Percentiles rank a stretch among this genome's conserved stretches.
phyloP scores from a whole-genome alignment of 192 early-diverging fungal species.

The Coemansia sp. region DNA sequence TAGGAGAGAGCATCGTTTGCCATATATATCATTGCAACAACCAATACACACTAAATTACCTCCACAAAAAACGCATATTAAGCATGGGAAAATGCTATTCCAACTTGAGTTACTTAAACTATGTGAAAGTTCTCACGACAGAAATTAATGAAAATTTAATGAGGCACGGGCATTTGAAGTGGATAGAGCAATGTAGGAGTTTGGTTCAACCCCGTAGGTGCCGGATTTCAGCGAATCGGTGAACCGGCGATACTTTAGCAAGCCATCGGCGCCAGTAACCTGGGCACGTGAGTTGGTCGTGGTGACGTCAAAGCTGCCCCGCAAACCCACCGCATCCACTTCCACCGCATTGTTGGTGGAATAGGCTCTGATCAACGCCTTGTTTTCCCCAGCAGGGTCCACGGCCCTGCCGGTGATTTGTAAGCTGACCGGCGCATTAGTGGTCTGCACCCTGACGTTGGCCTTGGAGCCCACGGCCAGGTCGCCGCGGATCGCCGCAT shows the following conservation, averaged over 20 bases:
- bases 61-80: not conserved
- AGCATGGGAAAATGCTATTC: not conserved
- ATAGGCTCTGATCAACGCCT: not conserved
- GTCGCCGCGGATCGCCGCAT: constrained; percentile 19
- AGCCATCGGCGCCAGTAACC: constrained; percentile 2
- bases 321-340: constrained; percentile 5
- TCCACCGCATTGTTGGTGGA: constrained; percentile 20
- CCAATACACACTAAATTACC: too few relatives aligned
- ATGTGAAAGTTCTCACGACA: not conserved
- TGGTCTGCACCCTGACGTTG: not conserved
- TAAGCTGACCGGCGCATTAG: not conserved
- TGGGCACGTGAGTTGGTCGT: constrained; percentile 25
- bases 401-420: too few relatives aligned
- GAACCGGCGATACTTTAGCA: not conserved
- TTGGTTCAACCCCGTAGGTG: constrained; percentile 1
- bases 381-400: too few relatives aligned
- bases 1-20: too few relatives aligned
- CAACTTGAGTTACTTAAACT: too few relatives aligned
- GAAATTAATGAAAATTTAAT: constrained; percentile 8
- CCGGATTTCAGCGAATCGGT: constrained; percentile 12
- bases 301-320: constrained; percentile 20
- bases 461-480: not conserved
- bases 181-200: constrained; percentile 11
- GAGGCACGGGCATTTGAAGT: constrained; percentile 19
- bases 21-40: too few relatives aligned